Base-by-base conservation (phyloP, 73 alveolate species). In the Paramecium pentaurelia region DNA sequence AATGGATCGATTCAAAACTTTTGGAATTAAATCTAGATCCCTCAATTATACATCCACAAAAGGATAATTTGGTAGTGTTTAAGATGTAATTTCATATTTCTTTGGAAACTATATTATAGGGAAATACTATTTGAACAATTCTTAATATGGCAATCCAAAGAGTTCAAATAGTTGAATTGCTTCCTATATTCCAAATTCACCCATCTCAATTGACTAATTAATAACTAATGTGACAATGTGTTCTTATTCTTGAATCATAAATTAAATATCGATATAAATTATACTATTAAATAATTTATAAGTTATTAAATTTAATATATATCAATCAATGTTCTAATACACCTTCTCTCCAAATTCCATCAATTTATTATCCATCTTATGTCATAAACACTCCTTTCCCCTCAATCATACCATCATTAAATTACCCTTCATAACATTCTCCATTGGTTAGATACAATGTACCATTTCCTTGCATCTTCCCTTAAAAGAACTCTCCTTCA, bases 11-110 rank as follows among this genome's bases (percentile, higher is more conserved):
- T 68, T 28, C 18, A 89, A 92, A 5, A 96, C 92, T 18, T 91
- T 68, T 8, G 58, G 20, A 4, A 86, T 93, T 2, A 93, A 80
- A 14, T 68, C 96, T n/a, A 71, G 71, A 59, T 51, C 71, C 37
- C 96, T 96, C 42, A 96, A 60, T 18, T 95, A 28, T 2, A 91
- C 94, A 20, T 92, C 87, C 42, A 96, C 85, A 75, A 95, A 86
- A 3, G 98, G 98, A 88, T 93, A 58, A 22, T 60, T 34, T 8
- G 42, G 70, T 8, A 91, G 18, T 28, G 38, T 37, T 83, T 44
- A n/a, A 38, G 58, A 77, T 91, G 54, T 80, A 12, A 80, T 47
- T 12, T 91, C 93, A 36, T 91, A 22, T 60, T 30, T 89, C 58
- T 87, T 22, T 2, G 83, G 83, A 9, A 71, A 20, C 27, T 73